Evolutionary conservation across 2,329 filamentous ascomycete genomes (phyloP).

Genomic region (Claviceps digitariae): DNA sequence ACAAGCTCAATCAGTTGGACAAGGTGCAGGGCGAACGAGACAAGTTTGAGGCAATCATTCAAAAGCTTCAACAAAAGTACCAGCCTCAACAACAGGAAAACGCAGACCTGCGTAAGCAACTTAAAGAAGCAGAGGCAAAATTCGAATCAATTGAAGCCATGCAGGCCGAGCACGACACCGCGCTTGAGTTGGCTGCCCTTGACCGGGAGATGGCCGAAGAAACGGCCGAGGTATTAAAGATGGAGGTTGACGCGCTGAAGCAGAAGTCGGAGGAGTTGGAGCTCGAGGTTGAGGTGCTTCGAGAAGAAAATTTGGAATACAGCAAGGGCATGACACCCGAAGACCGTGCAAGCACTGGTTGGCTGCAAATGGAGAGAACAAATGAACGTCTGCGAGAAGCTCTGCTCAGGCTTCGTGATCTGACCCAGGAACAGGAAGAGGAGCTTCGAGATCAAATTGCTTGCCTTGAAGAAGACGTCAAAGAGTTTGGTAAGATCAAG

Average conservation of each 20-base stretch:
- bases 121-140: constrained; percentile 61
- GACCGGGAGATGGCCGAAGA: constrained; percentile 97
- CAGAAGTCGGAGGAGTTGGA: constrained; percentile 70
- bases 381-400: constrained; percentile 83
- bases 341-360: constrained; percentile 73
- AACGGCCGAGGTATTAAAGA: constrained; percentile 67
- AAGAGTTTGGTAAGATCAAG: constrained; percentile 52
- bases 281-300: constrained; percentile 74
- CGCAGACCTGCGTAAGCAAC: constrained; percentile 56
- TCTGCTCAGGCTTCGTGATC: constrained; percentile 68
- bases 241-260: constrained; percentile 66
- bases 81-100: constrained; percentile 75
- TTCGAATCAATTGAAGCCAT: constrained; percentile 55
- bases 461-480: constrained; percentile 57
- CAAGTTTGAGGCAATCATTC: constrained; percentile 70
- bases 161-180: constrained; percentile 69
- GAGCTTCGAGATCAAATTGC: constrained; percentile 66
- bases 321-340: constrained; percentile 76
- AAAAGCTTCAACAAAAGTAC: constrained; percentile 81
- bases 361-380: constrained; percentile 81
- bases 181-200: constrained; percentile 73
- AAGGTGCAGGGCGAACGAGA: constrained; percentile 63
- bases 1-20: constrained; percentile 68
- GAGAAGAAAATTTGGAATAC: constrained; percentile 76
- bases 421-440: constrained; percentile 72